Percentiles rank a stretch among this genome's conserved stretches.
These are phyloP conservation scores for Paxillus involutus DNA, from an alignment of 768 basidiomycete species.

Conservation along the genomic window DNA sequence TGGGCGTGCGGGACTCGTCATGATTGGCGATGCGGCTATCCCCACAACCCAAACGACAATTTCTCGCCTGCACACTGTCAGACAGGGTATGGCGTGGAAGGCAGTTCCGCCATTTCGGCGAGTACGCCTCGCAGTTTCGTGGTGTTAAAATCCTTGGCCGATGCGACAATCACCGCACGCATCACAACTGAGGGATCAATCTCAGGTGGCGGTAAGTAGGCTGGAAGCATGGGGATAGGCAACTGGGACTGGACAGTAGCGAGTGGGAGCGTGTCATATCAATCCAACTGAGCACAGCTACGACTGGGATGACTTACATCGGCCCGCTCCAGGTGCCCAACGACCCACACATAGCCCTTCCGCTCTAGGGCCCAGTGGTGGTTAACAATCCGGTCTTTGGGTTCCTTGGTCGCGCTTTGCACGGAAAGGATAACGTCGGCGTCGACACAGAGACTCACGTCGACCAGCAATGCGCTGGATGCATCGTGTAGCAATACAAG, in stretches of 20 bases:
- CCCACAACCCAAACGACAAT: not conserved
- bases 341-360: conserved; percentile 48
- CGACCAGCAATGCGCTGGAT: conserved; percentile 53
- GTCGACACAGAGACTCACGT: conserved; percentile 53
- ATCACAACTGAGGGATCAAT: conserved; percentile 48
- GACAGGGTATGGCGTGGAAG: conserved; percentile 21
- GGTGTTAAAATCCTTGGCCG: conserved; percentile 45
- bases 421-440: conserved; percentile 17
- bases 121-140: conserved; percentile 24
- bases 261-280: conserved; percentile 13
- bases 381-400: conserved; percentile 11
- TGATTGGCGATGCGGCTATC: not conserved
- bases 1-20: not conserved
- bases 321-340: conserved; percentile 57
- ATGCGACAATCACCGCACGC: conserved; percentile 52
- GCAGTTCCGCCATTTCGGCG: conserved; percentile 16
- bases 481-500: conserved; percentile 50
- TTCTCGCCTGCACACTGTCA: conserved; percentile 5
- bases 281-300: conserved; percentile 9
- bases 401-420: conserved; percentile 1
- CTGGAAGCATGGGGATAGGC: conserved; percentile 43
- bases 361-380: conserved; percentile 53
- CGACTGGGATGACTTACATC: conserved; percentile 35
- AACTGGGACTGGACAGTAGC: conserved; percentile 34
- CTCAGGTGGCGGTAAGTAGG: conserved; percentile 38